Evolutionary conservation across 2,329 filamentous ascomycete genomes (phyloP).

Genomic region (Nigrospora sphaerica): DNA sequence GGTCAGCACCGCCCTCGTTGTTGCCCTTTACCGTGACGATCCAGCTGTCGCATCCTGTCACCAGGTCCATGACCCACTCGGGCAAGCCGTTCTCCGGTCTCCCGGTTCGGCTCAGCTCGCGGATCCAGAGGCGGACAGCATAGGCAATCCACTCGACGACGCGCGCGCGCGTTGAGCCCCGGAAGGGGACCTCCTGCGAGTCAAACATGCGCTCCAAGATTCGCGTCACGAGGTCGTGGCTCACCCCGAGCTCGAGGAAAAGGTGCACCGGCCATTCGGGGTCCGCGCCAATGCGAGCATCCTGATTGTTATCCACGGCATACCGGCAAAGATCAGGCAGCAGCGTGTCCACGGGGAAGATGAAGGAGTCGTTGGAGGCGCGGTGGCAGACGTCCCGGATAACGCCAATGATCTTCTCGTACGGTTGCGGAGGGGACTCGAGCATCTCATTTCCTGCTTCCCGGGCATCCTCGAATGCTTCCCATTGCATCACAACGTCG

Average conservation of each 20-base stretch:
- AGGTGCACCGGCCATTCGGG: conserved; percentile 50
- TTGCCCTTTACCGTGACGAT: conserved; percentile 27
- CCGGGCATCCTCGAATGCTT: conserved; percentile 33
- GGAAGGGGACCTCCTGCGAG: conserved; percentile 52
- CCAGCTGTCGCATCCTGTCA: conserved; percentile 41
- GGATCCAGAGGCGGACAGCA: conserved; percentile 37
- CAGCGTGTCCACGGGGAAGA: conserved; percentile 56
- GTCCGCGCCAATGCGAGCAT: conserved; percentile 49
- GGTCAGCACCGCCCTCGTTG: conserved; percentile 38
- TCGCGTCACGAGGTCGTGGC: conserved; percentile 47
- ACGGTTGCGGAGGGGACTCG: conserved; percentile 45
- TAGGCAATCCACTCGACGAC: conserved; percentile 49
- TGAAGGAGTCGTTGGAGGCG: conserved; percentile 57
- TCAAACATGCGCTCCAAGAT: conserved; percentile 52
- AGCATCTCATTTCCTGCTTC: conserved; percentile 13
- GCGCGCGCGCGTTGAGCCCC: conserved; percentile 38
- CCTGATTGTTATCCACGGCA: conserved; percentile 50
- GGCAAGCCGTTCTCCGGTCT: conserved; percentile 19
- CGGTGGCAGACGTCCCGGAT: conserved; percentile 60
- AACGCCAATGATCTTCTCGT: conserved; percentile 61
- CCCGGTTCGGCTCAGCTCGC: conserved; percentile 27
- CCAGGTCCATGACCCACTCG: conserved; percentile 27
- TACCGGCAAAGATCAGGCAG: conserved; percentile 59
- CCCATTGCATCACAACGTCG: conserved; percentile 38
- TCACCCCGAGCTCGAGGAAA: conserved; percentile 49